phyloP scores from a whole-genome alignment of 352 stramenopile species.

The Phytophthora europaea region DNA sequence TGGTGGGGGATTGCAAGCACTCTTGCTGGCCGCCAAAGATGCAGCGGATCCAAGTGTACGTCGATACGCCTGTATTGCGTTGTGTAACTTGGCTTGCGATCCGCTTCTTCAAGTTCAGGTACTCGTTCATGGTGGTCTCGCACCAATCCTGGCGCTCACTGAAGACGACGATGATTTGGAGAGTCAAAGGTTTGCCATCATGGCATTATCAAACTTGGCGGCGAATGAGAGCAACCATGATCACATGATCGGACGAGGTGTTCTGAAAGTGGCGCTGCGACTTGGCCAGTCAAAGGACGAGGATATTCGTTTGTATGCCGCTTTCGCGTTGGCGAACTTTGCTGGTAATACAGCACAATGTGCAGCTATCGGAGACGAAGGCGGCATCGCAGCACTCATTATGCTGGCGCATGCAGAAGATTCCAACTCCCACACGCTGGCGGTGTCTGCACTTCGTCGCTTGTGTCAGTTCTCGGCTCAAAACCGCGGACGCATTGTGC shows the following conservation, averaged over 20 bases:
- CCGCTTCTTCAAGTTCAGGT: constrained; percentile 92
- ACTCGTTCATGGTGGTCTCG: constrained; percentile 94
- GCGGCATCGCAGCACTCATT: constrained; percentile 93
- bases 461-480: constrained; percentile 90
- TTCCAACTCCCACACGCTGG: constrained; percentile 92
- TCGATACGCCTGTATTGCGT: constrained; percentile 94
- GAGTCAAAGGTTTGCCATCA: constrained; percentile 93
- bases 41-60: constrained; percentile 77
- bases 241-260: constrained; percentile 90
- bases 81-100: constrained; percentile 96
- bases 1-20: constrained; percentile 93
- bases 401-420: constrained; percentile 90
- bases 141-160: constrained; percentile 87
- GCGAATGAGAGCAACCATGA: constrained; percentile 96
- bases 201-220: constrained; percentile 96
- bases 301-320: constrained; percentile 91
- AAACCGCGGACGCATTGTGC: constrained; percentile 92
- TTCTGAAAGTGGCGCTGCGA: constrained; percentile 85
- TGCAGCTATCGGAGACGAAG: constrained; percentile 89
- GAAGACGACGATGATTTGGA: constrained; percentile 72
- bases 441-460: constrained; percentile 93
- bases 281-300: constrained; percentile 80
- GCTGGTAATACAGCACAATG: constrained; percentile 90
- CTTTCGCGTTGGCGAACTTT: constrained; percentile 96
- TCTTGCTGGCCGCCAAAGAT: constrained; percentile 92